Percentiles rank a stretch among this genome's conserved stretches.
Conservation (phyloP, 2,329 filamentous ascomycete species). For the Aspergillus sp. region DNA sequence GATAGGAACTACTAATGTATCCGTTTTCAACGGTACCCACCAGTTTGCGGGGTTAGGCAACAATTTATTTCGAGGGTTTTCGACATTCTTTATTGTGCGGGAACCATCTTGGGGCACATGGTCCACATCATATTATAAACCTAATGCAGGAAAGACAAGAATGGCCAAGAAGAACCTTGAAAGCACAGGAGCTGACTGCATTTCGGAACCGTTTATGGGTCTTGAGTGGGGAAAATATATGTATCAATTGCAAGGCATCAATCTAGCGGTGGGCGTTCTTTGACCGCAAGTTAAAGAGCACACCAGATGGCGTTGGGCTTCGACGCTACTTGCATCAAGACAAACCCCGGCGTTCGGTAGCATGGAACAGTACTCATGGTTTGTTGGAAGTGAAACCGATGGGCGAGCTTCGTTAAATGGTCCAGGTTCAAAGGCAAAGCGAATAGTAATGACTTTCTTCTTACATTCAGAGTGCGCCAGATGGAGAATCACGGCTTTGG, state of each 20-base stretch:
- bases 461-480: too few relatives aligned
- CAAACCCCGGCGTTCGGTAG: not conserved
- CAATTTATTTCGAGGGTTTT: not conserved
- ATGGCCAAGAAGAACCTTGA: not conserved
- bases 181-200: not conserved
- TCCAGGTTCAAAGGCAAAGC: too few relatives aligned
- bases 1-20: not conserved
- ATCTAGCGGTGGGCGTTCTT: conserved; percentile 19
- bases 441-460: too few relatives aligned
- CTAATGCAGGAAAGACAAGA: not conserved
- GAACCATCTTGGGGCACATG: not conserved
- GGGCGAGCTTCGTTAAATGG: too few relatives aligned
- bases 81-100: not conserved
- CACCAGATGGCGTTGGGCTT: conserved; percentile 18
- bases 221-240: conserved; percentile 1
- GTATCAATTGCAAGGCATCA: not conserved
- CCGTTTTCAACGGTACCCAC: not conserved
- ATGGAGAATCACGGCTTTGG: too few relatives aligned
- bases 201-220: not conserved
- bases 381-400: too few relatives aligned
- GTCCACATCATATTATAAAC: not conserved
- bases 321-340: conserved; percentile 7
- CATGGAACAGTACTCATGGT: not conserved
- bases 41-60: not conserved
- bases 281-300: conserved; percentile 27